phyloP scores from a whole-genome alignment of 495 filamentous ascomycete species.

The Hyaloscypha variabilis region DNA sequence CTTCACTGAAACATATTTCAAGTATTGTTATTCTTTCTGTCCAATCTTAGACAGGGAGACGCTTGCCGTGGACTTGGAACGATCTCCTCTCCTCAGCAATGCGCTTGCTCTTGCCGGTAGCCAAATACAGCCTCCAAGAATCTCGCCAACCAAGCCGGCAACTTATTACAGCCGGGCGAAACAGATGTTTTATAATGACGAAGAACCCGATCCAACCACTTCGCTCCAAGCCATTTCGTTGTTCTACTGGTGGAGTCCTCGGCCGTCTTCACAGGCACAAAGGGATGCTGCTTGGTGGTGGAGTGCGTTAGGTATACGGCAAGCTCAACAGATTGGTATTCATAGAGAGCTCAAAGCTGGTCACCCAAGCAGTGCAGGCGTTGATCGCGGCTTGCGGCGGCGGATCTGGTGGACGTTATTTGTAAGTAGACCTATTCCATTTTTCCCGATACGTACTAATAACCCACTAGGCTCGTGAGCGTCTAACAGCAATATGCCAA shows the following conservation, averaged over 20 bases:
- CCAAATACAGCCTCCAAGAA: not conserved
- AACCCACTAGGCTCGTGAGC: slow-evolving; percentile 3
- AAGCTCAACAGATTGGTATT: not conserved
- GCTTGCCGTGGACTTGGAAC: not conserved
- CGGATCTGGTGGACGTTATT: slow-evolving; percentile 6
- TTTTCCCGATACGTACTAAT: not conserved
- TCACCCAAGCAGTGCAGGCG: not conserved
- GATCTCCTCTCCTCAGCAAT: not conserved
- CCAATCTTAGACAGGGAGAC: not conserved
- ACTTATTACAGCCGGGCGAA: not conserved
- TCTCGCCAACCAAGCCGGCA: not conserved
- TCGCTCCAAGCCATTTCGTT: not conserved
- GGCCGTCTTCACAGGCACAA: not conserved
- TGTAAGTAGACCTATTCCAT: not conserved
- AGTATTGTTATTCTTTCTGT: not conserved
- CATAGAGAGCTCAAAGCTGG: not conserved
- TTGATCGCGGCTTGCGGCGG: not conserved
- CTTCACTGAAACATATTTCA: not conserved
- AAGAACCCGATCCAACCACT: not conserved
- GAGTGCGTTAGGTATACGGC: not conserved
- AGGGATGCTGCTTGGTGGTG: not conserved
- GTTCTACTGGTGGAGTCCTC: not conserved
- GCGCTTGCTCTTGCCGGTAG: not conserved
- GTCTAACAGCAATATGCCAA: not conserved
- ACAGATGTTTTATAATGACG: slow-evolving; percentile 1